These are phyloP conservation scores for Saccharomyces mikatae DNA, from an alignment of 805 yeast genomes.

Conservation along the genomic window DNA sequence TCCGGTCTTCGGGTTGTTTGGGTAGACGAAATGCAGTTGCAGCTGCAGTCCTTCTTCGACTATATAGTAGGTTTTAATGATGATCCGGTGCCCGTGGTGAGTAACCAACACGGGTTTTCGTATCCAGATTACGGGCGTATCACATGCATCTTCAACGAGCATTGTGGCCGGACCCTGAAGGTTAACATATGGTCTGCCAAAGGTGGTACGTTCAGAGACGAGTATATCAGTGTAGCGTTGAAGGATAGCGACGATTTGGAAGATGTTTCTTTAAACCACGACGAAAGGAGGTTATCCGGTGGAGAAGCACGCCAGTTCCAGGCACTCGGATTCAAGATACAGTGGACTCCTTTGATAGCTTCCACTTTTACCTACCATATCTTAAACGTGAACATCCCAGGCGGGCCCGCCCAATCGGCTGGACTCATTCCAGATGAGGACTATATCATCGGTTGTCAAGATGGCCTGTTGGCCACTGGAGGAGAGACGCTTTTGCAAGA, in stretches of 20 bases:
- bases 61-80: constrained; percentile 75
- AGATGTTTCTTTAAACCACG: constrained; percentile 26
- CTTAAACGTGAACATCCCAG: constrained; percentile 57
- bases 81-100: constrained; percentile 41
- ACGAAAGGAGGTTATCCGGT: constrained; percentile 10
- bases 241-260: constrained; percentile 22
- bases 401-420: constrained; percentile 72
- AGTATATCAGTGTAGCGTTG: constrained; percentile 28
- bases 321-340: constrained; percentile 58
- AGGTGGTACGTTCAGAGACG: constrained; percentile 55
- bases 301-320: constrained; percentile 32
- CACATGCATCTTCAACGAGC: constrained; percentile 15
- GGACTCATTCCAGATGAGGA: constrained; percentile 82
- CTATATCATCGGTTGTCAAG: constrained; percentile 80
- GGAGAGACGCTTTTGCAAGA: constrained; percentile 75
- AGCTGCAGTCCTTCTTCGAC: constrained; percentile 82
- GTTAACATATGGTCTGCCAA: constrained; percentile 81
- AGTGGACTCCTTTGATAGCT: constrained; percentile 66
- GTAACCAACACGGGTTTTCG: constrained; percentile 29
- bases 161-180: constrained; percentile 33
- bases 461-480: constrained; percentile 77
- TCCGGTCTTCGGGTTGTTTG: constrained; percentile 53
- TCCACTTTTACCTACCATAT: constrained; percentile 86
- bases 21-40: constrained; percentile 43
- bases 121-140: constrained; percentile 39